Percentiles rank a stretch among this genome's conserved stretches.
These are phyloP conservation scores for Mycena capillaripes DNA, from an alignment of 768 basidiomycete genomes.

Conservation along the genomic window DNA sequence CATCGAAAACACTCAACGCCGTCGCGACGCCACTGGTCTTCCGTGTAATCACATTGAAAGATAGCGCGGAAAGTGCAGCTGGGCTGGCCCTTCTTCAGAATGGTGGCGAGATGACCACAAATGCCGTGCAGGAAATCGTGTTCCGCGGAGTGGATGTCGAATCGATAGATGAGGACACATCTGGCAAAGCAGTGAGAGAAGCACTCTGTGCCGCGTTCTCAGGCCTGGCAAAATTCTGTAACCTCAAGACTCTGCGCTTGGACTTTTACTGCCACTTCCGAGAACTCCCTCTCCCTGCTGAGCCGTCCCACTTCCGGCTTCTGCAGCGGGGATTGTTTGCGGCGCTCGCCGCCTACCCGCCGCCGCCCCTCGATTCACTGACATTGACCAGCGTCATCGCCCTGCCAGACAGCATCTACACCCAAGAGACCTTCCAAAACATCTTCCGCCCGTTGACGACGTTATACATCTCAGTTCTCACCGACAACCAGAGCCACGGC, in stretches of 20 bases:
- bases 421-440: not conserved
- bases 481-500: not conserved
- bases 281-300: not conserved
- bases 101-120: not conserved
- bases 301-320: not conserved
- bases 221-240: not conserved
- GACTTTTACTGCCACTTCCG: not conserved
- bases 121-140: not conserved
- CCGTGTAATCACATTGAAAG: not conserved
- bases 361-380: not conserved
- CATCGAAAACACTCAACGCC: slow-evolving; percentile 16
- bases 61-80: slow-evolving; percentile 19
- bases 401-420: not conserved
- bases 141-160: not conserved
- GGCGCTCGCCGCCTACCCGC: not conserved
- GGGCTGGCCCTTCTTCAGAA: not conserved
- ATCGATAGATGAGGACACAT: no score
- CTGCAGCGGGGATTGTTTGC: slow-evolving; percentile 4
- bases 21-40: slow-evolving; percentile 16
- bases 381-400: not conserved
- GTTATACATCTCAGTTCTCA: not conserved
- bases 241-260: not conserved
- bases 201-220: not conserved
- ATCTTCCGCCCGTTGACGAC: not conserved
- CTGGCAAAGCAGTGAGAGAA: not conserved